Conservation (phyloP, 2,329 filamentous ascomycete species). For the Lojkania enalia region DNA sequence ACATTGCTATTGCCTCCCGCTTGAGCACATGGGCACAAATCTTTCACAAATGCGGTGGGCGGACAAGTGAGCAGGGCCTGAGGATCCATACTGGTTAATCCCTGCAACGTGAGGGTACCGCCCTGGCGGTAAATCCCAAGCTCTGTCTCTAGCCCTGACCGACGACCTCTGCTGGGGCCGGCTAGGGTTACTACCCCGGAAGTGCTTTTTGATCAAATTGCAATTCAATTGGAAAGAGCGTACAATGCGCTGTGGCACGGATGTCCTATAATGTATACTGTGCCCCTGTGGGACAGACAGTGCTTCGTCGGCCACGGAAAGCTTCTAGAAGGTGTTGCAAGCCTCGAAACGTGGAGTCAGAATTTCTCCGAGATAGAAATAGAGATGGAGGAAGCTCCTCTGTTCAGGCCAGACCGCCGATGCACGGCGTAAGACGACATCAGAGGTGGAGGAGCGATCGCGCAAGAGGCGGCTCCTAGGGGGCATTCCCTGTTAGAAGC, state of each 20-base stretch:
- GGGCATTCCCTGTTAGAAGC: conserved; percentile 5
- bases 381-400: conserved; percentile 5
- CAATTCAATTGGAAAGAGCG: conserved; percentile 12
- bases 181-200: conserved; percentile 14
- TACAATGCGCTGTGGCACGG: conserved; percentile 17
- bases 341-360: conserved; percentile 3
- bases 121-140: conserved; percentile 33
- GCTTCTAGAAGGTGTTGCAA: conserved; percentile 16
- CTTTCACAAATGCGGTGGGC: conserved; percentile 40
- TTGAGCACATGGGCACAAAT: conserved; percentile 38
- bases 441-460: conserved; percentile 25
- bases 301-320: conserved; percentile 19
- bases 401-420: conserved; percentile 9
- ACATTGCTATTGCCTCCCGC: conserved; percentile 25
- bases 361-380: conserved; percentile 11
- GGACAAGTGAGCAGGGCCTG: conserved; percentile 38
- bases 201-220: conserved; percentile 3
- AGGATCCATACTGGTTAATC: conserved; percentile 23
- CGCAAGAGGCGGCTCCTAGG: conserved; percentile 15
- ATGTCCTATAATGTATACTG: background rate
- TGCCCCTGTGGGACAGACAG: conserved; percentile 14
- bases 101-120: conserved; percentile 33
- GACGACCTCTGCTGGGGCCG: conserved; percentile 28
- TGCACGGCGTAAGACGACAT: conserved; percentile 30
- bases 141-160: conserved; percentile 30